Evolutionary conservation across 768 basidiomycete species (phyloP).

Genomic region (Panaeolus papilionaceus): DNA sequence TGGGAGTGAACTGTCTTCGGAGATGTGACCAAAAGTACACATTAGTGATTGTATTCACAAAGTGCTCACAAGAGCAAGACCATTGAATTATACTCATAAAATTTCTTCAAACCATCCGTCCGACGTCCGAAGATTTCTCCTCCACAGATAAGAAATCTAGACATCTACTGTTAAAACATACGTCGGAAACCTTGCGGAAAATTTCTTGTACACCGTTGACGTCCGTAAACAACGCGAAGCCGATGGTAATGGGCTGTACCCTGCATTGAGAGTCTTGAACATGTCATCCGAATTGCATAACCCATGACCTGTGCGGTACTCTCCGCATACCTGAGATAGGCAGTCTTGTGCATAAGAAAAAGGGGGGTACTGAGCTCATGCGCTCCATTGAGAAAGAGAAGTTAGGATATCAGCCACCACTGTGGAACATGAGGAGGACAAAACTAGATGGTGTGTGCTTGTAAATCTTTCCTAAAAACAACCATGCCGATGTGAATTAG

Average conservation of each 20-base stretch:
- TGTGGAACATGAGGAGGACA: neutral
- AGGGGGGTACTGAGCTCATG: slow-evolving; percentile 1
- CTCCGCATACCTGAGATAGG: neutral
- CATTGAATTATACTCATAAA: no score
- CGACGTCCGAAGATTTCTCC: no score
- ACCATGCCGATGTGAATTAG: neutral
- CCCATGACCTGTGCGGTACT: neutral
- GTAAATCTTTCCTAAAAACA: neutral
- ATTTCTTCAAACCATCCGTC: no score
- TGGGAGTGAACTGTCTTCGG: no score
- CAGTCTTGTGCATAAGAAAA: neutral
- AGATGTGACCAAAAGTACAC: no score
- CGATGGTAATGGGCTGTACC: neutral
- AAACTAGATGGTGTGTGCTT: neutral
- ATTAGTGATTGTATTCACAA: no score
- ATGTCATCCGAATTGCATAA: slow-evolving; percentile 12
- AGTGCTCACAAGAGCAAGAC: no score
- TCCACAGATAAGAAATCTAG: no score
- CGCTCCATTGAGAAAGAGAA: neutral
- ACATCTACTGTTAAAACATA: no score
- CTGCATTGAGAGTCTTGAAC: neutral
- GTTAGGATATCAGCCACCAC: neutral
- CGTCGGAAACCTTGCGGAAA: no score
- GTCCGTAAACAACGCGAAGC: neutral
- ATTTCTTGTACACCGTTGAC: neutral